Conservation (phyloP, 768 basidiomycete species). For the Lactarius psammicola region DNA sequence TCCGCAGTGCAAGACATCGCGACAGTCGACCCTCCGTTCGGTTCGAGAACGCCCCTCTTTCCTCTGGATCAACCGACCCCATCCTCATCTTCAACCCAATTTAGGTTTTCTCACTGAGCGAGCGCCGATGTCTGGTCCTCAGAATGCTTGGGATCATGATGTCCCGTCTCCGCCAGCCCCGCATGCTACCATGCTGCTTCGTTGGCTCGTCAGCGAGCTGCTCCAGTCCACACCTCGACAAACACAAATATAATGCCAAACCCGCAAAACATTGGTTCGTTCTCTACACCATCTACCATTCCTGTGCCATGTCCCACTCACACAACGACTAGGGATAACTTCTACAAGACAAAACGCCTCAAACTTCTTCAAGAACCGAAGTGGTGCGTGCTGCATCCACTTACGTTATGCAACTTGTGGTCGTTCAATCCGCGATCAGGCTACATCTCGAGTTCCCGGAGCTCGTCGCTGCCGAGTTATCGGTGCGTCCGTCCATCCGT, state of each 20-base stretch:
- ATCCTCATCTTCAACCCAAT: constrained; percentile 8
- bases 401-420: neutral
- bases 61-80: constrained; percentile 12
- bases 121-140: constrained; percentile 75
- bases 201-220: constrained; percentile 62
- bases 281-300: neutral
- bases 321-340: constrained; percentile 72
- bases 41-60: constrained; percentile 49
- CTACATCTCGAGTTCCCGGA: constrained; percentile 94
- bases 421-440: constrained; percentile 42
- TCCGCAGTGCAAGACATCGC: constrained; percentile 67
- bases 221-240: constrained; percentile 75
- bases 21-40: constrained; percentile 62
- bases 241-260: constrained; percentile 66
- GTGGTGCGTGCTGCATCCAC: constrained; percentile 55
- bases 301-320: neutral
- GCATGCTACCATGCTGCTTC: constrained; percentile 67
- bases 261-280: constrained; percentile 71
- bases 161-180: constrained; percentile 84
- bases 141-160: constrained; percentile 93
- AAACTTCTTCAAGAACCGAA: constrained; percentile 96
- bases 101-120: constrained; percentile 67
- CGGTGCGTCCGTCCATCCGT: constrained; percentile 12
- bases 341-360: constrained; percentile 81
- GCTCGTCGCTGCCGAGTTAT: constrained; percentile 61